phyloP scores from a whole-genome alignment of 2,329 filamentous ascomycete genomes.

The Botrytis fragariae region DNA sequence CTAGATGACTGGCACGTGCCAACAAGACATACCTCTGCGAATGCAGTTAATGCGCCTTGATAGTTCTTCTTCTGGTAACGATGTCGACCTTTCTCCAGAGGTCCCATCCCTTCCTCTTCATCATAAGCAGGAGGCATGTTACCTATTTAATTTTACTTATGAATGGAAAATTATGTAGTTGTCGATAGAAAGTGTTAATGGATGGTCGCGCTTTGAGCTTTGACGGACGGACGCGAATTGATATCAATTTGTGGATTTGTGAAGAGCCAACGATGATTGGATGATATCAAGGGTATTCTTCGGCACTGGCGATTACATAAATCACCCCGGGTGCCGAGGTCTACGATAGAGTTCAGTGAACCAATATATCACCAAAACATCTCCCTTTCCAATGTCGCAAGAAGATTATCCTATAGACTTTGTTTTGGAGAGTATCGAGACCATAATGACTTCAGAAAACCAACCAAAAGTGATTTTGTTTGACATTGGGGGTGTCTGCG shows the following conservation, averaged over 20 bases:
- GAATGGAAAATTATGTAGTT: background rate
- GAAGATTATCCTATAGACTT: constrained; percentile 35
- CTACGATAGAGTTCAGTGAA: background rate
- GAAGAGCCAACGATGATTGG: background rate
- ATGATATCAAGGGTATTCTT: background rate
- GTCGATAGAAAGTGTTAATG: background rate
- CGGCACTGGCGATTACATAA: background rate
- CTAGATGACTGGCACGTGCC: background rate
- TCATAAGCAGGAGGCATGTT: constrained; percentile 13
- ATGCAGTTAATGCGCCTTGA: constrained; percentile 31
- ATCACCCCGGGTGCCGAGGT: constrained; percentile 7
- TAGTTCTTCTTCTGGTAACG: constrained; percentile 36
- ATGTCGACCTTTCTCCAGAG: constrained; percentile 33
- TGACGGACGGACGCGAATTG: background rate
- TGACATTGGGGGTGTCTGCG: constrained; percentile 95
- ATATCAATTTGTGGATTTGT: background rate
- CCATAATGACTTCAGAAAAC: constrained; percentile 43
- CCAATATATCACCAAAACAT: background rate
- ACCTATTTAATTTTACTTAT: background rate
- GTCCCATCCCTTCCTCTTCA: constrained; percentile 32
- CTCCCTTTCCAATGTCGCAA: constrained; percentile 32
- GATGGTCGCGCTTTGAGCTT: background rate
- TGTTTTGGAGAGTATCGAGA: constrained; percentile 35
- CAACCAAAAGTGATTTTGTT: constrained; percentile 68
- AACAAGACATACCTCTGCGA: constrained; percentile 29